Evolutionary conservation across 2,329 filamentous ascomycete genomes (phyloP).

Genomic region (Botryotinia narcissicola): DNA sequence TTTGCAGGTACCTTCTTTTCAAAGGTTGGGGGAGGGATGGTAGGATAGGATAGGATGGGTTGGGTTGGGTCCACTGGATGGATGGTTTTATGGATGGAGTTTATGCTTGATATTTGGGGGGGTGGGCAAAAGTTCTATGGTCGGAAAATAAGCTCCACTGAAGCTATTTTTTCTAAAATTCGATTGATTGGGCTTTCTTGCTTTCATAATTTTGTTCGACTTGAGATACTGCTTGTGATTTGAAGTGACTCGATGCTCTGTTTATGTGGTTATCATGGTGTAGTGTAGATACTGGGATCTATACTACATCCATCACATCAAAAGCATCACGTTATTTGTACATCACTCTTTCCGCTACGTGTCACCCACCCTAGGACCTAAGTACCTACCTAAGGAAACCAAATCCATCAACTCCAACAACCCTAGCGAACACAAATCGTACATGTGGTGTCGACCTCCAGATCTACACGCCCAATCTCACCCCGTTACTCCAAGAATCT

Average conservation of each 20-base stretch:
- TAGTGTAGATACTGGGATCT: neutral
- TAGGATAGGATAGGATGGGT: slow-evolving; percentile 3
- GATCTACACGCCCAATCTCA: neutral
- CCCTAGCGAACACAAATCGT: neutral
- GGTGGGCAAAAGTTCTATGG: neutral
- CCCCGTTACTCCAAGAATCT: neutral
- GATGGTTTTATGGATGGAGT: neutral
- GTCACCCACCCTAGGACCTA: neutral
- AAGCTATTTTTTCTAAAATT: neutral
- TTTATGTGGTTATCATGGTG: neutral
- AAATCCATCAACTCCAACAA: neutral
- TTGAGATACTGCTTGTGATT: neutral
- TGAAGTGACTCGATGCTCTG: neutral
- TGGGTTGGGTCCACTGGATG: neutral
- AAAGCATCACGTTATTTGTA: neutral
- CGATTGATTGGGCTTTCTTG: slow-evolving; percentile 5
- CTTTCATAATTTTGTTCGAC: neutral
- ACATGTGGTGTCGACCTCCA: neutral
- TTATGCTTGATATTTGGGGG: neutral
- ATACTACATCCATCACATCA: neutral
- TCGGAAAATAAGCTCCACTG: slow-evolving; percentile 1
- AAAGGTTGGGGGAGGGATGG: neutral
- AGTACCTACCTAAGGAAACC: neutral
- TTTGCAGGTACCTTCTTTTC: neutral
- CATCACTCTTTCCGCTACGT: neutral